Base-by-base conservation (phyloP, 139 green algal genomes). In the Volvox africanus region DNA sequence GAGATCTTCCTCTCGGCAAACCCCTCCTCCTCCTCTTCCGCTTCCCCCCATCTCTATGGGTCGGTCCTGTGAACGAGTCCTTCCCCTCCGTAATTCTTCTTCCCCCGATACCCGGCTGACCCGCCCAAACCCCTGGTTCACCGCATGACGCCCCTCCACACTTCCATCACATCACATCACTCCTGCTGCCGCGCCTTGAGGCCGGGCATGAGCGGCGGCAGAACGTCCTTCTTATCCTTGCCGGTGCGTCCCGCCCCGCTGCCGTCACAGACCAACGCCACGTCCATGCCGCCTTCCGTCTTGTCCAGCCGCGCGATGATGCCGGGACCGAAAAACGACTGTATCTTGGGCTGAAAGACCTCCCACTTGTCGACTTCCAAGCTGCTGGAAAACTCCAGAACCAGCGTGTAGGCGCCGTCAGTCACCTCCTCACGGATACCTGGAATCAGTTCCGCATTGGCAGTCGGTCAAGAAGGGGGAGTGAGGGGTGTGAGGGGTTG, bases 311-410 rank as follows among this genome's bases (percentile, higher is more conserved):
- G 21, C 0, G 95, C 97, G 5, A 91, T 85, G 37, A 99, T 96
- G 77, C 97, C 97, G 62, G 98, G 98, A 5, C 98, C 98, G 80
- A 99, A 99, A 93, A 99, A 99, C 17, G 83, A 94, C 93, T 98
- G 91, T 82, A 99, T 96, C 93, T 99, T 99, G 73, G 95, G 93
- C 91, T 94, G 86, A 79, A 87, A 87, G 35, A 20, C 30, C 1
- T 68, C 62, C 93, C 93, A 95, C 79, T 82, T 77, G 36, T 91
- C 88, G 17, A 78, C 13, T 28, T 93, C 95, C 80, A 97, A 88
- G 89, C 94, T 95, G 78, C 76, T 93, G 30, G 94, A 68, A 80
- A 99, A 99, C 93, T 99, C 96, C n/a, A 99, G 93, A 69, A 98
- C 95, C 75, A 99, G 93, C 18, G 94, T 94, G 94, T 99, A 99